A percentile compares a stretch with the other conserved stretches of the same genome.
phyloP scores from a whole-genome alignment of 805 yeast species.

The Yamadazyma philogaea region DNA sequence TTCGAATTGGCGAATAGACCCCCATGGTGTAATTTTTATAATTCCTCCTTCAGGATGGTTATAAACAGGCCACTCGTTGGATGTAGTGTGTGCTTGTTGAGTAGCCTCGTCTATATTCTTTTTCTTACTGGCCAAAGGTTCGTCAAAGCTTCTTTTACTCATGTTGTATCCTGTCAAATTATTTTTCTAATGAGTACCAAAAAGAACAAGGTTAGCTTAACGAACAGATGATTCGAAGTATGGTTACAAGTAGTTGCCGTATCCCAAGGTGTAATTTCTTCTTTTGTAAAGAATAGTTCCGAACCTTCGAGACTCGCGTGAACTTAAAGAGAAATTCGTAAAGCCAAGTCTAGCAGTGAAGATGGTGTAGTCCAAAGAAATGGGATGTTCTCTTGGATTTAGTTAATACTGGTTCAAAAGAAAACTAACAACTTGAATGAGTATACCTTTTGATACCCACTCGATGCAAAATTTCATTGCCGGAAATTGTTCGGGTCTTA shows the following conservation, averaged over 20 bases:
- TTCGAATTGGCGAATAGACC: constrained; percentile 49
- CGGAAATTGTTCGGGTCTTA: constrained; percentile 5
- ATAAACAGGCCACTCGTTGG: constrained; percentile 53
- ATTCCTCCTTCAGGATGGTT: constrained; percentile 62
- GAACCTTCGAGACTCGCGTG: constrained; percentile 1
- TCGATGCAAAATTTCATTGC: constrained; percentile 1
- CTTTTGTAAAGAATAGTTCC: neutral
- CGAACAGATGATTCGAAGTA: neutral
- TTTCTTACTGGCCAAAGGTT: constrained; percentile 7
- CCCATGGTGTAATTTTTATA: constrained; percentile 61
- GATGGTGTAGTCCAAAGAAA: neutral
- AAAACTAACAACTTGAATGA: neutral
- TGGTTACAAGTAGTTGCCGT: constrained; percentile 1
- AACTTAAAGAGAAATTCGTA: neutral
- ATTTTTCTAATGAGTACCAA: neutral
- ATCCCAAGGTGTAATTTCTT: neutral
- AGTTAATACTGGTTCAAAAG: neutral
- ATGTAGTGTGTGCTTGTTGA: constrained; percentile 17
- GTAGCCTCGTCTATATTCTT: constrained; percentile 16
- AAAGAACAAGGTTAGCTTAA: neutral
- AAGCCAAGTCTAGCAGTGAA: neutral
- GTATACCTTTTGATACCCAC: neutral
- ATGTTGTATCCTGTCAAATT: neutral
- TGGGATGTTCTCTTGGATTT: neutral
- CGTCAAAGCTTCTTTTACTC: constrained; percentile 15